Conservation (phyloP, 495 filamentous ascomycete species). For the Sordaria brevicollis region DNA sequence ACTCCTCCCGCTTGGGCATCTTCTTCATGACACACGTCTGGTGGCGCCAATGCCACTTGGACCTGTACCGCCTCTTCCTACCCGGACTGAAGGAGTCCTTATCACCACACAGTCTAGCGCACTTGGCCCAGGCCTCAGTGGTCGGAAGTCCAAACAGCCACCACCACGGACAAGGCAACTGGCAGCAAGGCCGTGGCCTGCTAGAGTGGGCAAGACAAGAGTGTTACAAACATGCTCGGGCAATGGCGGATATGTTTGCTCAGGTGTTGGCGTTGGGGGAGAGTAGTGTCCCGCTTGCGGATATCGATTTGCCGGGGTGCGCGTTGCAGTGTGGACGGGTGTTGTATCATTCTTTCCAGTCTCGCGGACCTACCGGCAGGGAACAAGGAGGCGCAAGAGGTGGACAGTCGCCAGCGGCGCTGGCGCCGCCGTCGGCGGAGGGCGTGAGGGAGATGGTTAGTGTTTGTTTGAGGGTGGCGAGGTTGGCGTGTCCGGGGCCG, state of each 20-base stretch:
- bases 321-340: conserved; percentile 37
- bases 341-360: conserved; percentile 26
- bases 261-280: conserved; percentile 27
- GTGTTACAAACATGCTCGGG: conserved; percentile 37
- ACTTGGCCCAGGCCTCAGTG: conserved; percentile 28
- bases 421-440: conserved; percentile 14
- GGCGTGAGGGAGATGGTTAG: conserved; percentile 17
- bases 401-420: conserved; percentile 11
- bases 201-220: background rate
- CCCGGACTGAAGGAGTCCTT: conserved; percentile 33
- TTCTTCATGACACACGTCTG: conserved; percentile 42
- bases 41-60: conserved; percentile 41
- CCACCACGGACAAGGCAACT: conserved; percentile 1
- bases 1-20: conserved; percentile 35
- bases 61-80: conserved; percentile 38
- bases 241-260: conserved; percentile 39
- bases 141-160: conserved; percentile 22
- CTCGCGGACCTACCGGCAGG: too few species aligned
- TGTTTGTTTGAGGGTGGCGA: conserved; percentile 19
- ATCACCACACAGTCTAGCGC: conserved; percentile 22
- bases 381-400: too few species aligned
- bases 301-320: conserved; percentile 37
- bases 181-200: background rate
- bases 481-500: conserved; percentile 16
- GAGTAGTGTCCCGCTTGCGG: conserved; percentile 29